These are phyloP conservation scores for Fusarium lyarnte DNA, from an alignment of 2,329 filamentous ascomycete species.

Conservation along the genomic window DNA sequence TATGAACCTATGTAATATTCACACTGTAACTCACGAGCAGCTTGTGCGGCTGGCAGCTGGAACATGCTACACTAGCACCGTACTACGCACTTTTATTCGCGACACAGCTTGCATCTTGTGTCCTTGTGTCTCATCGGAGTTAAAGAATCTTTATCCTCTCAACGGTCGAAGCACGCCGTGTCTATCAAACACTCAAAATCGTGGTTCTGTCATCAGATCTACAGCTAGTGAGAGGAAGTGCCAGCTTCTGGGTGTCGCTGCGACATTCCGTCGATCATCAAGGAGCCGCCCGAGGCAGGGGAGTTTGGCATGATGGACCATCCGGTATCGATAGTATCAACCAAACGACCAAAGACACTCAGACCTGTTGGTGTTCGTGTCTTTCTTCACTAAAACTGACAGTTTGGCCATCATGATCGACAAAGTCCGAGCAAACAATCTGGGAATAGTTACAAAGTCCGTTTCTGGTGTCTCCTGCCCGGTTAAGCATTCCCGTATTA, in stretches of 20 bases:
- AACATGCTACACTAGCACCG: conserved; percentile 11
- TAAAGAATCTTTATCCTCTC: neutral
- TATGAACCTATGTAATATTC: neutral
- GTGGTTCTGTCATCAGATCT: conserved; percentile 7
- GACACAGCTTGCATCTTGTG: conserved; percentile 4
- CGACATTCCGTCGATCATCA: conserved; percentile 17
- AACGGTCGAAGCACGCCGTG: neutral
- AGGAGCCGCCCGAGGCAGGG: conserved; percentile 16
- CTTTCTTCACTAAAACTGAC: neutral
- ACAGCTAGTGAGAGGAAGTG: neutral
- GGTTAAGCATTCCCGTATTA: conserved; percentile 14
- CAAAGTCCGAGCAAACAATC: conserved; percentile 2
- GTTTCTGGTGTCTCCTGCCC: neutral
- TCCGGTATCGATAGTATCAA: neutral
- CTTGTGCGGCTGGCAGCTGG: neutral
- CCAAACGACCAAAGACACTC: neutral
- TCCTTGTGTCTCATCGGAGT: conserved; percentile 6
- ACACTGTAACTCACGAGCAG: neutral
- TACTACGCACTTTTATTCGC: conserved; percentile 10
- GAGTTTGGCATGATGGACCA: neutral
- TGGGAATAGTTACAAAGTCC: neutral
- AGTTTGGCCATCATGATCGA: conserved; percentile 8
- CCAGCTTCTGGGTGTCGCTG: neutral
- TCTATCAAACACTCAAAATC: neutral
- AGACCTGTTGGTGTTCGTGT: neutral